These are phyloP conservation scores for Ochromonas danica DNA, from an alignment of 108 stramenopile species.

Conservation along the genomic window DNA sequence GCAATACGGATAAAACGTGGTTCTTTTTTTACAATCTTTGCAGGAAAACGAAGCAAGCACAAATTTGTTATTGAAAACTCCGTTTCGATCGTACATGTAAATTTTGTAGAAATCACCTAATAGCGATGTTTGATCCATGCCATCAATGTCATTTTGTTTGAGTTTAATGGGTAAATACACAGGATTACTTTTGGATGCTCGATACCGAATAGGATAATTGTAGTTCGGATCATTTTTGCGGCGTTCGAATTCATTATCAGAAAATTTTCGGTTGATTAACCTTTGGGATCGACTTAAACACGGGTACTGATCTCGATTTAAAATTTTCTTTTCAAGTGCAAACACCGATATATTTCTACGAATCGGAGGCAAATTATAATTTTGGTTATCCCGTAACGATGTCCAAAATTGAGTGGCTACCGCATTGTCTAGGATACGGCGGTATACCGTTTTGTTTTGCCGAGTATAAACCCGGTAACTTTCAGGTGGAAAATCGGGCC, in stretches of 20 bases:
- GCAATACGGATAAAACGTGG: constrained; percentile 15
- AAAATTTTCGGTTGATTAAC: constrained; percentile 17
- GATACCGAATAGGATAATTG: constrained; percentile 16
- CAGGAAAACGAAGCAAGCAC: constrained; percentile 14
- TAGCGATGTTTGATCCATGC: constrained; percentile 15
- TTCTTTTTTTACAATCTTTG: constrained; percentile 17
- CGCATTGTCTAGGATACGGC: constrained; percentile 13
- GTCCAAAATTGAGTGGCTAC: constrained; percentile 15
- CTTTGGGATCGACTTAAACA: constrained; percentile 15
- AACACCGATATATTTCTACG: constrained; percentile 16
- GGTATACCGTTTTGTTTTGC: constrained; percentile 15
- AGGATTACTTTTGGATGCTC: constrained; percentile 15
- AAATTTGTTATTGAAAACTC: constrained; percentile 17
- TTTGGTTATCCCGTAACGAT: constrained; percentile 15
- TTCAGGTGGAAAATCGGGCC: constrained; percentile 13
- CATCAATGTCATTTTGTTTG: constrained; percentile 17
- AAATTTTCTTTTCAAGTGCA: constrained; percentile 17
- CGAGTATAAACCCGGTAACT: constrained; percentile 15
- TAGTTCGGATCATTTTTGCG: constrained; percentile 15
- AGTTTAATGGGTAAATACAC: constrained; percentile 17
- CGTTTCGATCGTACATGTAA: constrained; percentile 15
- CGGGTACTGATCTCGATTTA: constrained; percentile 15
- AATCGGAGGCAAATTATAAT: constrained; percentile 17
- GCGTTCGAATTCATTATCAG: constrained; percentile 15
- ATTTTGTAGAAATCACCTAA: constrained; percentile 17